phyloP scores from a whole-genome alignment of 75 land plant genomes.

The Pseudotsuga menziesii region DNA sequence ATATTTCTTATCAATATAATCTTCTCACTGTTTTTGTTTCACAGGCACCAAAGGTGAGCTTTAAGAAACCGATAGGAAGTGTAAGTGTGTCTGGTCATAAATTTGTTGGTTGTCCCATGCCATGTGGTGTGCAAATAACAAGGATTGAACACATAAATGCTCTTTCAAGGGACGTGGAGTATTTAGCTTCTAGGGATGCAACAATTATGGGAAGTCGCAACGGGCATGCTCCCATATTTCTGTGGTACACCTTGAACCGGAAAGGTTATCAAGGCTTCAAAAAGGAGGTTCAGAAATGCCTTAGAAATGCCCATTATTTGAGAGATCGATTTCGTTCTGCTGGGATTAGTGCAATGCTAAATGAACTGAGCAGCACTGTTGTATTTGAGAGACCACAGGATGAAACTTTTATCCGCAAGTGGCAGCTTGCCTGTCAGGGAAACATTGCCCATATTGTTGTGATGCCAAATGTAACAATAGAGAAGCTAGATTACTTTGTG shows the following conservation, averaged over 20 bases:
- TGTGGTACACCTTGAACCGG: slow-evolving; percentile 96
- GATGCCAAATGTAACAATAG: slow-evolving; percentile 90
- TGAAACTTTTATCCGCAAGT: slow-evolving; percentile 81
- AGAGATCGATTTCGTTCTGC: slow-evolving; percentile 61
- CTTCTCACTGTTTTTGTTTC: neutral
- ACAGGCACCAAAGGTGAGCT: slow-evolving; percentile 97
- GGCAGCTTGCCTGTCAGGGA: slow-evolving; percentile 97
- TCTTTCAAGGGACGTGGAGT: slow-evolving; percentile 89
- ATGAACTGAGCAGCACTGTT: slow-evolving; percentile 98
- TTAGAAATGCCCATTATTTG: slow-evolving; percentile 92
- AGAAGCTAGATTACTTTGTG: slow-evolving; percentile 78
- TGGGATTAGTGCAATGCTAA: slow-evolving; percentile 92
- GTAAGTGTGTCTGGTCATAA: slow-evolving; percentile 99
- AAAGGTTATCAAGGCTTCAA: slow-evolving; percentile 96
- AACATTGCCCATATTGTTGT: slow-evolving; percentile 98
- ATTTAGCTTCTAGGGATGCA: slow-evolving; percentile 95
- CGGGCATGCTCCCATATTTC: slow-evolving; percentile 96
- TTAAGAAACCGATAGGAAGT: slow-evolving; percentile 97
- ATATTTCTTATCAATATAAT: neutral
- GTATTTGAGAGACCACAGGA: slow-evolving; percentile 95
- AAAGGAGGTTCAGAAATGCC: slow-evolving; percentile 96
- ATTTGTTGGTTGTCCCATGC: slow-evolving; percentile 99
- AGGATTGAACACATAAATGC: slow-evolving; percentile 86
- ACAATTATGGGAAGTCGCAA: slow-evolving; percentile 99
- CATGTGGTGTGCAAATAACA: slow-evolving; percentile 95